Base-by-base conservation (phyloP, 2,329 filamentous ascomycete species). In the Amauroascus verrucosus region DNA sequence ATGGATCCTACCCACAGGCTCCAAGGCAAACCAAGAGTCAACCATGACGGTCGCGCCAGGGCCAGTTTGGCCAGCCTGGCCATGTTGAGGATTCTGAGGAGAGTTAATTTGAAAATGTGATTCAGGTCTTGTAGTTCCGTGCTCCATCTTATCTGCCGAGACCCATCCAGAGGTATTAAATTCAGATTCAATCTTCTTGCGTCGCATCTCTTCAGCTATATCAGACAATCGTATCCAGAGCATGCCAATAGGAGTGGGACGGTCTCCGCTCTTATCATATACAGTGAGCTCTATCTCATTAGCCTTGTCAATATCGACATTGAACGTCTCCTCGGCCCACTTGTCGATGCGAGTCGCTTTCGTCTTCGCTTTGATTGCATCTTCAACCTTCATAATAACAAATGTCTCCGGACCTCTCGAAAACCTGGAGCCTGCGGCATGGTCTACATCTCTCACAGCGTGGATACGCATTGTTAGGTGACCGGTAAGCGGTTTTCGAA, bases 231-330 rank as follows among this genome's bases (percentile, higher is more conserved):
- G 81, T 55, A 98, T 84, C 93, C 93, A 98, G 13, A 97, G 79
- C 78, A 98, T 83, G 54, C 85, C 93, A 63, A 98, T 95, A 38
- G 93, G 93, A 49, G 94, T 83, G 13, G 90, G 84, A 62, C 95
- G 86, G 62, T 96, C 90, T 58, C 84, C 83, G 1, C 89, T 84
- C 72, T 95, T 96, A 69, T 98, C 93, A 70, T 98, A 98, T 9
- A 98, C 90, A 0, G 89, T 97, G 51, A 98, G 81, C 67, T 98
- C 93, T 57, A 98, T 88, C 71, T 98, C 93, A 70, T 98, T 98
- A 50, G 93, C 93, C 74, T 97, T 97, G 72, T 97, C 91, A 54
- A 98, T 93, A 59, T 93, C 88, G 57, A 98, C 84, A 55, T 84
- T 89, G 69, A 96, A 93, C 33, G 84, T 81, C 71, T 98, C 93